Evolutionary conservation across 2,329 filamentous ascomycete genomes (phyloP), one percentile per base, ranked within the genome.

Genomic region (Beauveria australis): DNA sequence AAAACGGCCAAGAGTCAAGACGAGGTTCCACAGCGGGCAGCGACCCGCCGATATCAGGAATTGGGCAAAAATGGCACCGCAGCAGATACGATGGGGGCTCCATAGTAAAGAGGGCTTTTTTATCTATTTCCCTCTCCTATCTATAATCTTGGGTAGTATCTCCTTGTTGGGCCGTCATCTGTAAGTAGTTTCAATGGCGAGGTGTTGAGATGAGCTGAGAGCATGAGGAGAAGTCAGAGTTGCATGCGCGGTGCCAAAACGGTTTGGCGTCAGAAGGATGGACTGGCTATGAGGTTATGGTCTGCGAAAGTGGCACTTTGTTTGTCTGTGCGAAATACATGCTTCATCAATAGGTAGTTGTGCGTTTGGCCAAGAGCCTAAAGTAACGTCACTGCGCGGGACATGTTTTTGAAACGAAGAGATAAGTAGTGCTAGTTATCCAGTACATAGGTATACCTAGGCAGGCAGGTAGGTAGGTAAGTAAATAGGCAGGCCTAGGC

Each of bases 61-160:
- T 47, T 26, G 22, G 24, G 30, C 54, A 47, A 30, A 33, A 43
- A 43, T 30, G 55, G 47, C 26, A 48, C 47, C 47, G 48, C 48
- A 59, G 48, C 30, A 59, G 56, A 59, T 59, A 59, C 56, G 56
- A 59, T 59, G 56, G 9, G 5, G 56, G 48, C 56, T 53, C 56
- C 56, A 59, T 59, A 41, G 37, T 52, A 58, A 30, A 51, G 30
- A 40, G 40, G 48, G 47, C 16, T 26, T 58, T 49, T 58, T 60
- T 53, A 33, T 14, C 30, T 24, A 24, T 53, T 22, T 22, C 18
- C 26, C 43, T 57, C 19, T 49, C 33, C 41, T 61, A 61, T 49
- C 30, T 37, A 44, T 30, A 3, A 33, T 41, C 14, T 22, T 30
- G 49, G 19, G 19, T 53, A 5, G 19, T 53, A 53, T 53, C 19